Conservation (phyloP, 1,284 basidiomycete species). For the Gomphus sp. region DNA sequence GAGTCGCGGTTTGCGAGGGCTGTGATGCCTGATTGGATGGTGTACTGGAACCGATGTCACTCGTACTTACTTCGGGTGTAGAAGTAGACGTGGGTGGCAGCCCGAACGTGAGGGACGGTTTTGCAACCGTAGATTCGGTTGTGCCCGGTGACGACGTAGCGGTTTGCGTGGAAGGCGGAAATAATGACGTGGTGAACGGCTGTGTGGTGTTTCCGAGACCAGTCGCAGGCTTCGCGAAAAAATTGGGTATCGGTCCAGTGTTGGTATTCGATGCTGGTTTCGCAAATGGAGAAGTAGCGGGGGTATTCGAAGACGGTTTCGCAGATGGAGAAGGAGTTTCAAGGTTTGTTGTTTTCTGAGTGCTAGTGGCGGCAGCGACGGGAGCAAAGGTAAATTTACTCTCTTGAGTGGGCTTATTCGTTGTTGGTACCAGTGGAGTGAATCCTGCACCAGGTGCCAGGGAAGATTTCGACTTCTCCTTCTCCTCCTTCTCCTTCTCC, state of each 20-base stretch:
- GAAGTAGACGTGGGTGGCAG: constrained; percentile 5
- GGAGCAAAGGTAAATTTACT: constrained; percentile 17
- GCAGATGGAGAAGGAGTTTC: constrained; percentile 16
- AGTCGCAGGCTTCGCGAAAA: constrained; percentile 1
- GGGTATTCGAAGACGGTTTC: constrained; percentile 13
- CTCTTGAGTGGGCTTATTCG: constrained; percentile 1
- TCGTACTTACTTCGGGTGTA: not conserved
- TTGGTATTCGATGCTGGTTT: constrained; percentile 15
- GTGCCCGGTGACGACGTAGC: not conserved
- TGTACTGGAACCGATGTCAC: not conserved
- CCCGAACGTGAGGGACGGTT: constrained; percentile 16
- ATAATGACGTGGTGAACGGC: not conserved
- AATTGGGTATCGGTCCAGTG: not conserved
- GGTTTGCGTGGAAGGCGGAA: not conserved
- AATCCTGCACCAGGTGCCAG: constrained; percentile 17
- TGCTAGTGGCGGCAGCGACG: constrained; percentile 1
- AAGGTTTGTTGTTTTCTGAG: constrained; percentile 12
- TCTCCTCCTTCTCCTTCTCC: constrained; percentile 13
- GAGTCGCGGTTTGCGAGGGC: constrained; percentile 18
- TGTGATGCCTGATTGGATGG: constrained; percentile 3
- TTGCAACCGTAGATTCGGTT: not conserved
- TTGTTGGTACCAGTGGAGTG: constrained; percentile 4
- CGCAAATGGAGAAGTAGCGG: constrained; percentile 15
- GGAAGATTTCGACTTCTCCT: constrained; percentile 15
- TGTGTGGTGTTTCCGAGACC: not conserved